These are phyloP conservation scores for Rhypophila decipiens DNA, from an alignment of 495 filamentous ascomycete species.

Conservation along the genomic window DNA sequence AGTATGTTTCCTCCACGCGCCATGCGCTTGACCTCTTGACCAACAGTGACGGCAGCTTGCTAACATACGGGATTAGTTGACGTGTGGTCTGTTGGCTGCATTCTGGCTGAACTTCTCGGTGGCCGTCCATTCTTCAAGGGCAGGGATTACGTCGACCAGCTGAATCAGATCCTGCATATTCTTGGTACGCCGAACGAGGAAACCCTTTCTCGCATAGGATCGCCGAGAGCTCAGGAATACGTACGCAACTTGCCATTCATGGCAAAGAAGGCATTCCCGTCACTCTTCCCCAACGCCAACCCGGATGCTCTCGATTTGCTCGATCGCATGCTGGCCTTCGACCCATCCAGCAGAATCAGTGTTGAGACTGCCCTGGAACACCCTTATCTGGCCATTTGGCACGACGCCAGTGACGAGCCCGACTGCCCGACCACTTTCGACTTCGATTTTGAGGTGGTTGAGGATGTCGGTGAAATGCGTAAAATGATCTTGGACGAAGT, in stretches of 20 bases:
- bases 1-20: constrained; percentile 53
- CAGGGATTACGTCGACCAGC: constrained; percentile 96
- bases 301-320: constrained; percentile 92
- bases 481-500: constrained; percentile 97
- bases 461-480: constrained; percentile 89
- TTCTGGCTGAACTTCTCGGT: constrained; percentile 91
- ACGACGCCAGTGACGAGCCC: constrained; percentile 94
- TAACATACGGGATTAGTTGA: constrained; percentile 57
- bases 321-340: constrained; percentile 95
- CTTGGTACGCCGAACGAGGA: constrained; percentile 94
- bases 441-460: constrained; percentile 94
- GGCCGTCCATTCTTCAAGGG: constrained; percentile 99
- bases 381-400: constrained; percentile 95
- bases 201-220: constrained; percentile 89
- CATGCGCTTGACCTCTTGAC: neutral
- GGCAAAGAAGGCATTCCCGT: constrained; percentile 82
- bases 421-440: constrained; percentile 89
- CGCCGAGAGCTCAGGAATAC: constrained; percentile 93
- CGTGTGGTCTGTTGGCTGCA: constrained; percentile 98
- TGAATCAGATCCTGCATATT: constrained; percentile 98
- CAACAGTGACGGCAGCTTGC: constrained; percentile 1
- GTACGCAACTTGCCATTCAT: constrained; percentile 96
- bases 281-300: constrained; percentile 90
- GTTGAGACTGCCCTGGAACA: constrained; percentile 94
- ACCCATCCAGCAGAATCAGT: constrained; percentile 82